A percentile compares a stretch with the other conserved stretches of the same genome.
Conservation (phyloP, 2,329 filamentous ascomycete species). For the Madurella mycetomatis region DNA sequence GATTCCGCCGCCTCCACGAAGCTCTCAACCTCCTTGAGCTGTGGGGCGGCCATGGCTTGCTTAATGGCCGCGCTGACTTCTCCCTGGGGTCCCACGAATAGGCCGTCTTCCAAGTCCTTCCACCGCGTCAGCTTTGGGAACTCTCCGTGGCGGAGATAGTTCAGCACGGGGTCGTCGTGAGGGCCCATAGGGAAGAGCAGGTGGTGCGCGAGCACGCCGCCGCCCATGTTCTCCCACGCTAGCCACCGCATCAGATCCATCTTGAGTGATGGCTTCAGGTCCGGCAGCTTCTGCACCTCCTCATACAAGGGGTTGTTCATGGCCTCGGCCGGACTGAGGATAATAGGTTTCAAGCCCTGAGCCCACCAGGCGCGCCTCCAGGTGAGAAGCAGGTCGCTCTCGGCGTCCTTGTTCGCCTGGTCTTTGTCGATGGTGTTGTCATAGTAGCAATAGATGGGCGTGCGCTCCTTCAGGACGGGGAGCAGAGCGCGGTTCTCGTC, state of each 20-base stretch:
- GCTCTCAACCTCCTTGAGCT: conserved; percentile 53
- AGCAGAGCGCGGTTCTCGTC: conserved; percentile 82
- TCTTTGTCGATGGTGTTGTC: conserved; percentile 63
- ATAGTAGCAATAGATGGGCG: conserved; percentile 87
- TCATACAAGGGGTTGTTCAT: conserved; percentile 77
- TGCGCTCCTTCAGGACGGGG: conserved; percentile 66
- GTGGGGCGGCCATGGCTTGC: conserved; percentile 51
- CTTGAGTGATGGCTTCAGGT: conserved; percentile 60
- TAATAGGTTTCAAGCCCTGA: conserved; percentile 80
- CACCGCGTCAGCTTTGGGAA: conserved; percentile 71
- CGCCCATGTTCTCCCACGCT: conserved; percentile 88
- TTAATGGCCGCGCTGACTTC: conserved; percentile 61
- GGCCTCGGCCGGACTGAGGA: conserved; percentile 75
- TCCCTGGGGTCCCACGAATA: conserved; percentile 67
- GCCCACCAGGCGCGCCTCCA: conserved; percentile 97
- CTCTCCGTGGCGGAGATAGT: conserved; percentile 69
- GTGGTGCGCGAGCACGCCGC: conserved; percentile 74
- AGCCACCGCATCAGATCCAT: conserved; percentile 77
- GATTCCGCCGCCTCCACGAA: conserved; percentile 52
- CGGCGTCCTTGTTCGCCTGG: conserved; percentile 61
- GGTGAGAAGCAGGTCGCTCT: conserved; percentile 73
- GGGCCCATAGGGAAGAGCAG: conserved; percentile 80
- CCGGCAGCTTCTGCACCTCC: conserved; percentile 55
- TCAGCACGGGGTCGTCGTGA: conserved; percentile 66
- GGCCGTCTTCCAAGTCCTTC: conserved; percentile 62